Percentiles rank a stretch among this genome's conserved stretches.
Conservation (phyloP, 805 yeast species). For the Candida maris region DNA sequence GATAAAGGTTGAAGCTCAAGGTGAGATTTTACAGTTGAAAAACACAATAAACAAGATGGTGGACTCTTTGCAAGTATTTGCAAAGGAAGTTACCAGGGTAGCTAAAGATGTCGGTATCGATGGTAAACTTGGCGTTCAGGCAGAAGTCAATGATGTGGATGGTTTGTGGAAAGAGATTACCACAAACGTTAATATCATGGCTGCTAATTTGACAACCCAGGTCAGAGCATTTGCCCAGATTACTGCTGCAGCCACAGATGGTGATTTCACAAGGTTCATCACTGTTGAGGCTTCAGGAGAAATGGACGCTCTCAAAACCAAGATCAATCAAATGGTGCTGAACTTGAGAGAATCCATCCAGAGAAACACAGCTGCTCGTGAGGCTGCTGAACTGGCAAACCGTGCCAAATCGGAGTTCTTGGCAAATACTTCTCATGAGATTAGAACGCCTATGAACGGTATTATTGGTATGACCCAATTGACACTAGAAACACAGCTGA, state of each 20-base stretch:
- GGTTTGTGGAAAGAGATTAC: constrained; percentile 92
- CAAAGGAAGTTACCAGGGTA: constrained; percentile 83
- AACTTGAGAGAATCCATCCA: constrained; percentile 85
- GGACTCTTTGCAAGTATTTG: constrained; percentile 83
- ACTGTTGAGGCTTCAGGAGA: constrained; percentile 92
- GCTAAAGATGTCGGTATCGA: constrained; percentile 93
- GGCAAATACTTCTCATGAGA: constrained; percentile 86
- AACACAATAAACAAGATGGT: constrained; percentile 90
- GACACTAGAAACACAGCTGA: constrained; percentile 81
- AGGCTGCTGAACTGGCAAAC: constrained; percentile 89
- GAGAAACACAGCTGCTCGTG: constrained; percentile 89
- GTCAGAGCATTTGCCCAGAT: constrained; percentile 92
- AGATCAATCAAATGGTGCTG: constrained; percentile 77
- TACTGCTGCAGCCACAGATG: constrained; percentile 92
- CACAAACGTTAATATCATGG: constrained; percentile 90
- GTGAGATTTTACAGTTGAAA: constrained; percentile 82
- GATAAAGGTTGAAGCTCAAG: constrained; percentile 86
- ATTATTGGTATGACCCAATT: constrained; percentile 90
- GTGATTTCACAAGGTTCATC: constrained; percentile 85
- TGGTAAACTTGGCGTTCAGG: constrained; percentile 89
- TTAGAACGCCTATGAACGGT: constrained; percentile 91
- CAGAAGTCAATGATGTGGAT: constrained; percentile 86
- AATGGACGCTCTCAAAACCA: constrained; percentile 69
- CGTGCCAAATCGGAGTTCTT: constrained; percentile 85
- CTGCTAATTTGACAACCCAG: constrained; percentile 87